phyloP scores from a whole-genome alignment of 2,329 filamentous ascomycete genomes.

The Penicillium sp. region DNA sequence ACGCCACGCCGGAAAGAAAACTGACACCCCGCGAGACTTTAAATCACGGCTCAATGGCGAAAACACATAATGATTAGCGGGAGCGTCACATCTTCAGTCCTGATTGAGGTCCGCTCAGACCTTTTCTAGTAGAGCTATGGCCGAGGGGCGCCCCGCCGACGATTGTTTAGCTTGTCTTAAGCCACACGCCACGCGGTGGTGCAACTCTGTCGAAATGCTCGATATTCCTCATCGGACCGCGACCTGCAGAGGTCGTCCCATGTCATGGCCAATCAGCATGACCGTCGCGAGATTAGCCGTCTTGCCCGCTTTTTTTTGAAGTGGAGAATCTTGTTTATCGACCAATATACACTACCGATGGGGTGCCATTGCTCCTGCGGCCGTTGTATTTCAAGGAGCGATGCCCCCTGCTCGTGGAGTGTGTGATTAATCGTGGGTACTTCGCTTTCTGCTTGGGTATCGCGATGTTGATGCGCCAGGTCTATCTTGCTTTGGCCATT shows the following conservation, averaged over 20 bases:
- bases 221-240: conserved; percentile 18
- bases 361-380: background rate
- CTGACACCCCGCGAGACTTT: background rate
- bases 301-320: conserved; percentile 3
- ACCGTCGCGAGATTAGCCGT: conserved; percentile 1
- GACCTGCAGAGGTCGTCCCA: conserved; percentile 15
- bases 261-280: conserved; percentile 21
- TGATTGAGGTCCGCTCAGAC: background rate
- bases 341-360: conserved; percentile 9
- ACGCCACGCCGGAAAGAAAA: conserved; percentile 10
- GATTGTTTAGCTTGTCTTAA: conserved; percentile 14
- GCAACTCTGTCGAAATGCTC: background rate
- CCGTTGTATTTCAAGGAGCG: conserved; percentile 21
- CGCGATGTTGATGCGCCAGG: conserved; percentile 24
- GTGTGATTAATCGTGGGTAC: background rate
- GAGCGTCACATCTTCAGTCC: background rate
- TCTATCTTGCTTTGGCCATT: conserved; percentile 26
- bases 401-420: conserved; percentile 5
- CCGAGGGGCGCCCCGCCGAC: conserved; percentile 6
- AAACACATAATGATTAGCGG: background rate
- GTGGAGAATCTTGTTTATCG: conserved; percentile 16
- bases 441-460: background rate
- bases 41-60: background rate
- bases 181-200: conserved; percentile 6
- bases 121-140: conserved; percentile 10